Evolutionary conservation across 1,284 basidiomycete genomes (phyloP).

Genomic region (Rhodotorula sp.): DNA sequence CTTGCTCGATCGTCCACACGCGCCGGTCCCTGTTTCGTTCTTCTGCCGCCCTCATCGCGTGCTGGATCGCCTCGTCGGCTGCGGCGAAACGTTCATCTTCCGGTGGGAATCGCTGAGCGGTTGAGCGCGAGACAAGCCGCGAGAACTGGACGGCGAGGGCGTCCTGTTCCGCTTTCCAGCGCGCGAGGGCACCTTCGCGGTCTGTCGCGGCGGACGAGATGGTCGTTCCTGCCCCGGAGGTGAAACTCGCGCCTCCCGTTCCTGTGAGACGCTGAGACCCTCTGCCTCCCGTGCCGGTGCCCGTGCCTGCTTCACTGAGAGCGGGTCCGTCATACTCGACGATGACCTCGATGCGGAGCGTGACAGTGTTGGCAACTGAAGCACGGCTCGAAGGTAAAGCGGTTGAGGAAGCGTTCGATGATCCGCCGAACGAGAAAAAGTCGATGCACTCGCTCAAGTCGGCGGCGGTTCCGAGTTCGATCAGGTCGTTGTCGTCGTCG

Average conservation of each 20-base stretch:
- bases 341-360: conserved; percentile 4
- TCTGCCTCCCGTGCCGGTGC: not conserved
- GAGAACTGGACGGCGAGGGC: not conserved
- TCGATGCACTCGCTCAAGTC: conserved; percentile 20
- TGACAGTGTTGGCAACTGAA: not conserved
- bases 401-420: conserved; percentile 11
- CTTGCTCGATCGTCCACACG: too few species aligned
- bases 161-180: not conserved
- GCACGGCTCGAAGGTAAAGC: not conserved
- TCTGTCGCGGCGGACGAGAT: not conserved
- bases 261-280: not conserved
- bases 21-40: too few species aligned
- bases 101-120: not conserved
- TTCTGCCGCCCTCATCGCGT: not conserved
- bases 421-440: conserved; percentile 13
- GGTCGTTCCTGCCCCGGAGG: not conserved
- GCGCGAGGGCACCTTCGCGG: not conserved
- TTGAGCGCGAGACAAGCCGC: not conserved
- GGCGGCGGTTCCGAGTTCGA: conserved; percentile 7
- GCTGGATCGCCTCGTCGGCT: too few species aligned
- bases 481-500: conserved; percentile 30
- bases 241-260: not conserved
- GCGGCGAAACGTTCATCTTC: not conserved
- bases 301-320: not conserved
- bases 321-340: conserved; percentile 15